A percentile compares a stretch with the other conserved stretches of the same genome.
These are phyloP conservation scores for Acacia melanoxylon DNA, from an alignment of 306 rosid genomes.

Conservation along the genomic window DNA sequence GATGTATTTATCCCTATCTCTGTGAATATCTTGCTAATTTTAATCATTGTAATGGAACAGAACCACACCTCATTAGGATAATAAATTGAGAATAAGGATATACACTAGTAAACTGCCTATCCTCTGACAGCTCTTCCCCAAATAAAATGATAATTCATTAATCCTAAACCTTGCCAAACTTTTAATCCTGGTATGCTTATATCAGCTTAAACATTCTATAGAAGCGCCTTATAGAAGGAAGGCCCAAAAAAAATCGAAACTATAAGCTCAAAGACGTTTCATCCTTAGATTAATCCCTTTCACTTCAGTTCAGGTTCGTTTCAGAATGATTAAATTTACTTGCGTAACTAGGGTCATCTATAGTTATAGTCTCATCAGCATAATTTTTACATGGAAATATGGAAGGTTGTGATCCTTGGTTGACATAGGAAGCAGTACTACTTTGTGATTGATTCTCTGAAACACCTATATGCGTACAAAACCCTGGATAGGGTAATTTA, in stretches of 20 bases:
- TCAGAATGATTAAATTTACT: neutral
- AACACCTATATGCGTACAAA: neutral
- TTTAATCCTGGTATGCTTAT: slow-evolving; percentile 14
- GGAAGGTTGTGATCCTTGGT: slow-evolving; percentile 14
- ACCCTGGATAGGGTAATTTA: slow-evolving; percentile 2
- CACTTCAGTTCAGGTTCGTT: slow-evolving; percentile 6
- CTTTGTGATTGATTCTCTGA: neutral
- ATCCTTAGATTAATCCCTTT: slow-evolving; percentile 15
- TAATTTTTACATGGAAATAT: slow-evolving; percentile 7
- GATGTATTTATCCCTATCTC: slow-evolving; percentile 2
- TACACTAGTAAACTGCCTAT: neutral
- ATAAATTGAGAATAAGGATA: slow-evolving; percentile 6
- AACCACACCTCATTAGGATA: slow-evolving; percentile 13
- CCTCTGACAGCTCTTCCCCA: neutral
- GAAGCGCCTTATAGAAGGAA: neutral
- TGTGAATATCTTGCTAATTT: neutral
- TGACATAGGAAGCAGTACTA: slow-evolving; percentile 16
- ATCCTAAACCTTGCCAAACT: slow-evolving; percentile 15
- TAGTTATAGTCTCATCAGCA: slow-evolving; percentile 3
- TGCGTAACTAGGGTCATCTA: neutral
- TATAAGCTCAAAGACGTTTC: neutral
- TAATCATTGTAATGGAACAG: neutral
- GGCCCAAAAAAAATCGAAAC: neutral
- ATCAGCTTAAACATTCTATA: slow-evolving; percentile 2
- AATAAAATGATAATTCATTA: neutral